Evolutionary conservation across 2,329 filamentous ascomycete species (phyloP).

Genomic region (Septoria linicola): DNA sequence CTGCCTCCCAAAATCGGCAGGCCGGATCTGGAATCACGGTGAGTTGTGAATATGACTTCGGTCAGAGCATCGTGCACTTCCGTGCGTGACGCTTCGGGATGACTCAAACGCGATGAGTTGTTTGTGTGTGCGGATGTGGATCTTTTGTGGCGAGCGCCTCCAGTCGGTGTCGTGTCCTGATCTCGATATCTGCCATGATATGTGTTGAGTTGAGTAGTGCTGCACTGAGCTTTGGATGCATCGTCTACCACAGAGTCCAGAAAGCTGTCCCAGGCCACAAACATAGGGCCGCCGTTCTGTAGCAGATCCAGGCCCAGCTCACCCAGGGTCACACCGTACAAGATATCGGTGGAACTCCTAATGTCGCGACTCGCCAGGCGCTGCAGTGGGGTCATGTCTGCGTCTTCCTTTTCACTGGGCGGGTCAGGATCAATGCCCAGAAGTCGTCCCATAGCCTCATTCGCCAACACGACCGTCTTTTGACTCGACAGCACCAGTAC

Average conservation of each 20-base stretch:
- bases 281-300: slow-evolving; percentile 60
- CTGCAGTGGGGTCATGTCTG: slow-evolving; percentile 22
- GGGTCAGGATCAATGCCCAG: slow-evolving; percentile 56
- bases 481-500: slow-evolving; percentile 65
- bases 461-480: slow-evolving; percentile 71
- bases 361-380: slow-evolving; percentile 26
- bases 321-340: slow-evolving; percentile 65
- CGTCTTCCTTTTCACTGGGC: slow-evolving; percentile 18
- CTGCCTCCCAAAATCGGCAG: slow-evolving; percentile 39
- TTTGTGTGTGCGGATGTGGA: slow-evolving; percentile 24
- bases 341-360: slow-evolving; percentile 54
- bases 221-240: slow-evolving; percentile 32
- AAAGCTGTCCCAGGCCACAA: slow-evolving; percentile 54
- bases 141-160: slow-evolving; percentile 20
- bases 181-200: slow-evolving; percentile 24
- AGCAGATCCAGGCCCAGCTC: slow-evolving; percentile 73
- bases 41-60: slow-evolving; percentile 64
- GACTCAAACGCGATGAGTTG: slow-evolving; percentile 13
- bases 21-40: slow-evolving; percentile 41
- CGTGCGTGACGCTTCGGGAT: slow-evolving; percentile 35
- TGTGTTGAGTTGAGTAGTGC: slow-evolving; percentile 32
- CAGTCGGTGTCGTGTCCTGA: slow-evolving; percentile 27
- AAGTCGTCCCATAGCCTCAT: slow-evolving; percentile 71
- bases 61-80: slow-evolving; percentile 61
- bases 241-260: slow-evolving; percentile 47